phyloP scores from a whole-genome alignment of 352 stramenopile genomes.

The Peronospora farinosa region DNA sequence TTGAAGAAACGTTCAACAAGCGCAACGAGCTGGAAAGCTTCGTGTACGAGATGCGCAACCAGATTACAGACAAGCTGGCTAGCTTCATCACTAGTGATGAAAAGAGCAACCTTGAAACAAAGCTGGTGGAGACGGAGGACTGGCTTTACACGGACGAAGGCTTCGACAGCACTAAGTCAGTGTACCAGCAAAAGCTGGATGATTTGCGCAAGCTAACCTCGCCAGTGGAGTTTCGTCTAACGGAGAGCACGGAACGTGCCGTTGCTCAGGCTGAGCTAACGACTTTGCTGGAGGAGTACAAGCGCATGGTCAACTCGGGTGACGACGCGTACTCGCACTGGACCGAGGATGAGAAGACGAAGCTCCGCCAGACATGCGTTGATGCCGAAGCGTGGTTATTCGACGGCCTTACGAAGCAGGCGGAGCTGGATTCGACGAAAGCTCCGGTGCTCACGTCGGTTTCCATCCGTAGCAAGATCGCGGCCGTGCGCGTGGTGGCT shows the following conservation, averaged over 20 bases:
- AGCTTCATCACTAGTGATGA: constrained; percentile 88
- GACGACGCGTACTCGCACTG: constrained; percentile 94
- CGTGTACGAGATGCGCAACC: constrained; percentile 99
- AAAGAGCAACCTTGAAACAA: constrained; percentile 78
- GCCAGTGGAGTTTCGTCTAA: constrained; percentile 90
- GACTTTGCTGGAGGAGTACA: constrained; percentile 92
- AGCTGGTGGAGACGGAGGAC: constrained; percentile 91
- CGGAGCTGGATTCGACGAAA: constrained; percentile 68
- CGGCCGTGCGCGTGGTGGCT: constrained; percentile 84
- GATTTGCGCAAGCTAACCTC: constrained; percentile 90
- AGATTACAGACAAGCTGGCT: constrained; percentile 80
- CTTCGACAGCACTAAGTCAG: constrained; percentile 96
- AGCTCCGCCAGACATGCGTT: constrained; percentile 86
- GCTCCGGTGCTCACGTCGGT: constrained; percentile 89
- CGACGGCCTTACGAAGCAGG: constrained; percentile 94
- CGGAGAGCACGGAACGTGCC: constrained; percentile 87
- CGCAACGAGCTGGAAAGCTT: constrained; percentile 99
- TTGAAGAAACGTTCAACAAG: constrained; percentile 97
- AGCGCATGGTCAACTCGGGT: constrained; percentile 90
- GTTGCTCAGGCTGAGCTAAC: constrained; percentile 88
- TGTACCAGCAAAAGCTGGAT: constrained; percentile 93
- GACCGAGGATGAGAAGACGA: constrained; percentile 91
- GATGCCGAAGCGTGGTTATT: constrained; percentile 93
- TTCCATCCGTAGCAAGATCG: constrained; percentile 87
- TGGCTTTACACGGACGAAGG: constrained; percentile 99